These are phyloP conservation scores for Neohortaea acidophila DNA, from an alignment of 495 filamentous ascomycete species.

Conservation along the genomic window DNA sequence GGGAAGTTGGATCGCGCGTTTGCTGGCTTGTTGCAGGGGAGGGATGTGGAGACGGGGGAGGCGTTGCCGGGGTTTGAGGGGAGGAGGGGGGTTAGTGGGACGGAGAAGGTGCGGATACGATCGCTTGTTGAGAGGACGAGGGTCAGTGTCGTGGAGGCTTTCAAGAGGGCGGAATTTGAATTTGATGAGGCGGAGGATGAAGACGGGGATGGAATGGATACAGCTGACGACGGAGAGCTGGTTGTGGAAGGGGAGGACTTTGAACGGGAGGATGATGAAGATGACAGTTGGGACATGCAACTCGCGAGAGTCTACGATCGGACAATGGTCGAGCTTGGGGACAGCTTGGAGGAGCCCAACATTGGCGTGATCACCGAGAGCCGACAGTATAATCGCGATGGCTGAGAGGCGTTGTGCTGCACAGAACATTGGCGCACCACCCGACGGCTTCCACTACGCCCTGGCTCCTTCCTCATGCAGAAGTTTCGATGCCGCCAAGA, in stretches of 20 bases:
- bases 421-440: no score
- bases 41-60: constrained; percentile 48
- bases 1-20: constrained; percentile 69
- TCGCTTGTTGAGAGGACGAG: constrained; percentile 57
- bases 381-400: background rate
- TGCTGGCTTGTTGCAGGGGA: constrained; percentile 49
- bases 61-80: constrained; percentile 49
- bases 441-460: background rate
- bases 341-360: constrained; percentile 33
- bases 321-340: constrained; percentile 56
- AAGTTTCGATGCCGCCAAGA: no score
- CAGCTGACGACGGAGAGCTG: constrained; percentile 22
- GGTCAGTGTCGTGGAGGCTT: constrained; percentile 47
- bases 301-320: constrained; percentile 62
- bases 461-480: background rate
- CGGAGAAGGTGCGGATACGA: constrained; percentile 71
- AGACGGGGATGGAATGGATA: constrained; percentile 22
- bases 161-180: constrained; percentile 31
- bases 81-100: constrained; percentile 31
- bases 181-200: constrained; percentile 15
- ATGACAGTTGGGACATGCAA: constrained; percentile 46
- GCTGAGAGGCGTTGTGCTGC: no score
- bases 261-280: constrained; percentile 23
- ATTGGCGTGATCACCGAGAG: constrained; percentile 28
- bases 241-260: constrained; percentile 29